Evolutionary conservation across 352 stramenopile species (phyloP), one percentile per base, ranked within the genome.

Genomic region (Elongisporangium prolatum): DNA sequence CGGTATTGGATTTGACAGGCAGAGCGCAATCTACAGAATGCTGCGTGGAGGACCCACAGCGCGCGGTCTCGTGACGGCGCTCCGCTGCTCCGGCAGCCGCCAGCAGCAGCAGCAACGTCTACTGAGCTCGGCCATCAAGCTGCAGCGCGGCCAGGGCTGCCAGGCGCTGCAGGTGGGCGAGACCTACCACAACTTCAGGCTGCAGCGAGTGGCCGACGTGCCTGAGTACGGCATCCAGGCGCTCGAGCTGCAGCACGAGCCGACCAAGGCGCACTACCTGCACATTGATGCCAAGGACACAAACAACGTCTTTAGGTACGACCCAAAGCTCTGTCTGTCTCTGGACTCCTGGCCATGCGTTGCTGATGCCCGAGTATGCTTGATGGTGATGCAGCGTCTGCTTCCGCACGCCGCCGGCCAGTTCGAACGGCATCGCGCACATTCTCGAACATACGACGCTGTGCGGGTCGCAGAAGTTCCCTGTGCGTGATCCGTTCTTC

Each of bases 401-500:
- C 61, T 99, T 99, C 71, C 91, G 96, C 52, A 99, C 97, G 54
- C 97, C 97, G n/a, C 93, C 96, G 20, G 77, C 85, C 21, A 94
- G 98, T 71, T 98, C 91, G 21, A 99, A 96, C 17, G 97, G 97
- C 56, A 88, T 99, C n/a, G 89, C 97, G 22, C 97, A 99, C 68
- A 99, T 99, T 63, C 72, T 99, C 7, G 97, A 99, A 67, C 96
- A 98, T 67, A 97, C 86, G 13, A 85, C 96, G 40, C 76, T 98
- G 17, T 98, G 95, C 60, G 96, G 97, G 47, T 98, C 88, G 69
- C 80, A 95, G 50, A 97, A 98, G 60, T 99, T 98, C 72, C 97
- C 93, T 9, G 95, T 98, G 49, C 98, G 98, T 63, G 97, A 99
- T 68, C 97, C 97, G 48, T 99, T 99, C 72, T 98, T 99, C 51